phyloP scores from a whole-genome alignment of 2,329 filamentous ascomycete genomes.

The Fusarium beomiforme region DNA sequence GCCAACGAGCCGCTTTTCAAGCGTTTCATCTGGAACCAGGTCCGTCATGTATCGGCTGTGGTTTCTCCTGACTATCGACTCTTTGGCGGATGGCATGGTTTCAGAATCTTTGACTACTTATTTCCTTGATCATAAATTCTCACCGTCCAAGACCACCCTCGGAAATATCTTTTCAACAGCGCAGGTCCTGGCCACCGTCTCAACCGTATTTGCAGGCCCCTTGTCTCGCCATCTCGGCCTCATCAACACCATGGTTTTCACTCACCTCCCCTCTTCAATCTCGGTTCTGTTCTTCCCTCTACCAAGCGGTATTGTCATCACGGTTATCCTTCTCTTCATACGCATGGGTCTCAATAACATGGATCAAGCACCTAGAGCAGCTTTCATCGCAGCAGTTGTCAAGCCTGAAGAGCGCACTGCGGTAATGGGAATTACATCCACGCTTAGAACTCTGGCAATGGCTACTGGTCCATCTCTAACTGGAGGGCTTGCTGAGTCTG shows the following conservation, averaged over 20 bases:
- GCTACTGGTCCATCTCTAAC: conserved; percentile 65
- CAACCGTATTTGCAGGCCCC: conserved; percentile 66
- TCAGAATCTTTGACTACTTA: conserved; percentile 66
- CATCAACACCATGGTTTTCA: conserved; percentile 73
- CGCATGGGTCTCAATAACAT: conserved; percentile 73
- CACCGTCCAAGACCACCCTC: conserved; percentile 64
- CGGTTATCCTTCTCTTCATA: conserved; percentile 65
- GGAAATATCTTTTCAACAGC: conserved; percentile 66
- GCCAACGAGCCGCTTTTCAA: conserved; percentile 53
- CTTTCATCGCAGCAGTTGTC: conserved; percentile 74
- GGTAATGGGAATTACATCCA: conserved; percentile 74
- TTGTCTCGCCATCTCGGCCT: conserved; percentile 67
- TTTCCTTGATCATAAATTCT: conserved; percentile 66
- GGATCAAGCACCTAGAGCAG: conserved; percentile 74
- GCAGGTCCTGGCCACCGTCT: conserved; percentile 64
- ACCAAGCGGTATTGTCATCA: conserved; percentile 60
- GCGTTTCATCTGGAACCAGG: conserved; percentile 67
- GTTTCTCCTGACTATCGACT: conserved; percentile 72
- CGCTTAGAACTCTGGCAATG: conserved; percentile 68
- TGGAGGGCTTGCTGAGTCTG: conserved; percentile 61
- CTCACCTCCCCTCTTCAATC: conserved; percentile 69
- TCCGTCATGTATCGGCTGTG: conserved; percentile 71
- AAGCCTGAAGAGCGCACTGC: conserved; percentile 72
- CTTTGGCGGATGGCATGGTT: conserved; percentile 73
- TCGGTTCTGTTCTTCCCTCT: conserved; percentile 69